A percentile compares a stretch with the other conserved stretches of the same genome.
Conservation (phyloP, 768 basidiomycete species). For the Tulasnella sp. region DNA sequence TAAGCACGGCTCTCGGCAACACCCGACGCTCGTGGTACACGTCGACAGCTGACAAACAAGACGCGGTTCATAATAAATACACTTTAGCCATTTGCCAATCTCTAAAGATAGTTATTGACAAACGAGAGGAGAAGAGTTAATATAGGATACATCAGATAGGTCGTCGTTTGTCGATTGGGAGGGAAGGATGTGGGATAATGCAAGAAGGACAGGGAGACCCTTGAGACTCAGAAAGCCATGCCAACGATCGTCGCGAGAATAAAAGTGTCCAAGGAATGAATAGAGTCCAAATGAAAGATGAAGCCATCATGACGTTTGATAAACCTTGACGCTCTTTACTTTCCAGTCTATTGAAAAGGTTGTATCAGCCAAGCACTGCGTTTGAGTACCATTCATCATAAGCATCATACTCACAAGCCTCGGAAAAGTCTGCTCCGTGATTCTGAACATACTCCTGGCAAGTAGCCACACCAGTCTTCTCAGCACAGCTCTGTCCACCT, state of each 20-base stretch:
- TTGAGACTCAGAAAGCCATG: not conserved
- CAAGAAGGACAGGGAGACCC: not conserved
- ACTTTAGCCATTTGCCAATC: not conserved
- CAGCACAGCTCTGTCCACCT: conserved; percentile 76
- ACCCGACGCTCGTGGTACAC: not conserved
- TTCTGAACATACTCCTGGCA: conserved; percentile 69
- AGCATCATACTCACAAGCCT: conserved; percentile 57
- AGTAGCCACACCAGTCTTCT: conserved; percentile 67
- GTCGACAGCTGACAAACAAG: not conserved
- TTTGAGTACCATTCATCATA: conserved; percentile 7
- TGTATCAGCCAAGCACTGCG: not conserved
- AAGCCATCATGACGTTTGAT: conserved; percentile 31
- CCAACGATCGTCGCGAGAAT: not conserved
- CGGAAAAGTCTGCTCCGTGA: conserved; percentile 53
- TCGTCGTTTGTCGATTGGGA: not conserved
- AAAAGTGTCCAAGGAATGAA: not conserved
- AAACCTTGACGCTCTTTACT: conserved; percentile 62
- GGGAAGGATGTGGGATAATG: not conserved
- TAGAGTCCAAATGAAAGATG: conserved; percentile 15
- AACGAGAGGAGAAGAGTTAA: not conserved
- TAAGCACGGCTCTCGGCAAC: not conserved
- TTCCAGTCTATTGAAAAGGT: conserved; percentile 54
- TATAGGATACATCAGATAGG: not conserved
- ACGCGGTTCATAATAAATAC: not conserved
- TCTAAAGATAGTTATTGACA: not conserved